Conservation (phyloP, 768 basidiomycete species). For the Mycena venus region DNA sequence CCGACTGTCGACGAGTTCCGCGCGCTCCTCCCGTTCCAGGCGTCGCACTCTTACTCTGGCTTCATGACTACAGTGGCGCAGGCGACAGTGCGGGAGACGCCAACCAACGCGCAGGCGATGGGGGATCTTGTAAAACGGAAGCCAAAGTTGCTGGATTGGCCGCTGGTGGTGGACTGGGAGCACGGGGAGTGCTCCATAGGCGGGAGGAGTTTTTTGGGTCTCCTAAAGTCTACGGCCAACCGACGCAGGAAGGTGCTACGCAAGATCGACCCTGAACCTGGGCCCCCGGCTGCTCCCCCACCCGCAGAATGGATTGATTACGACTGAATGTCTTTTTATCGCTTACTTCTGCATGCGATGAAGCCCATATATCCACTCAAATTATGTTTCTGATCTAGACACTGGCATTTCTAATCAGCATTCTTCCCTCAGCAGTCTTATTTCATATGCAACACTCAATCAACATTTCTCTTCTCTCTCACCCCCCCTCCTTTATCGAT, state of each 20-base stretch:
- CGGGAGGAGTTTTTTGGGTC: background rate
- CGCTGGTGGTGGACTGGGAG: conserved; percentile 8
- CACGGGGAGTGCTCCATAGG: background rate
- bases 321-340: too few relatives aligned
- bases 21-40: background rate
- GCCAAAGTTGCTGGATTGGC: background rate
- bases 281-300: conserved; percentile 39
- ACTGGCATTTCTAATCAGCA: too few relatives aligned
- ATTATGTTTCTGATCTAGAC: too few relatives aligned
- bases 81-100: background rate
- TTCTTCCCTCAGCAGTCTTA: too few relatives aligned
- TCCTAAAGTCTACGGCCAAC: background rate
- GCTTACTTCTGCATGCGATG: too few relatives aligned
- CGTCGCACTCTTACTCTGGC: background rate
- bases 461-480: too few relatives aligned
- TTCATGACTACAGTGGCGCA: background rate
- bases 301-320: background rate
- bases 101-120: background rate
- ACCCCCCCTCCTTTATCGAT: too few relatives aligned
- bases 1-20: conserved; percentile 8
- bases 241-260: background rate
- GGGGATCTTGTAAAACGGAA: background rate
- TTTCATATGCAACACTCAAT: too few relatives aligned
- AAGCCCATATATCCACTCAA: too few relatives aligned
- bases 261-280: conserved; percentile 49